Evolutionary conservation across 495 filamentous ascomycete species (phyloP), one percentile per base, ranked within the genome.

Genomic region (Poronia punctata): DNA sequence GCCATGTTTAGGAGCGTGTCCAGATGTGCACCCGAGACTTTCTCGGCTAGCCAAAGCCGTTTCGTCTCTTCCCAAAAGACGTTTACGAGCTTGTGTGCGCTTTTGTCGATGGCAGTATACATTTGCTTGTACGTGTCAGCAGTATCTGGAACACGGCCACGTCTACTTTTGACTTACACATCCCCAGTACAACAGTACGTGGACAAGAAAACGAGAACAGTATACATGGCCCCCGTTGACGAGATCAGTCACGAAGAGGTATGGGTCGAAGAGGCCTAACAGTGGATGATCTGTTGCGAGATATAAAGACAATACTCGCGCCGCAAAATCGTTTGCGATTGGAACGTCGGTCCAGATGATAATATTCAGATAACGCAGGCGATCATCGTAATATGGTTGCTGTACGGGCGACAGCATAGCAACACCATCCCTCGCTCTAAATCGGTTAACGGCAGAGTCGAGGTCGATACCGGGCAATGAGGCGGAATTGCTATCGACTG

Each of bases 371-470:
- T 41, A 7, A 16, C 17, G 20, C 16, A 59, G 55, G 10, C 52
- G 49, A 31, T 50, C 36, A 35, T 59, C 55, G 38, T 41, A 55
- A 38, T 50, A 54, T n/a, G n/a, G n/a, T n/a, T n/a, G n/a, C n/a
- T n/a, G n/a, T n/a, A n/a, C n/a, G n/a, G n/a, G n/a, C n/a, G n/a
- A n/a, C n/a, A n/a, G n/a, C n/a, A n/a, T n/a, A n/a, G n/a, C n/a
- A n/a, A n/a, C n/a, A n/a, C n/a, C n/a, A n/a, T n/a, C n/a, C n/a
- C n/a, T n/a, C n/a, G n/a, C n/a, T n/a, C n/a, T n/a, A n/a, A n/a
- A n/a, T n/a, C n/a, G n/a, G n/a, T n/a, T n/a, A n/a, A n/a, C n/a
- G n/a, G n/a, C n/a, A n/a, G n/a, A n/a, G n/a, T n/a, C n/a, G n/a
- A n/a, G n/a, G n/a, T n/a, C n/a, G n/a, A n/a, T n/a, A n/a, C n/a